These are phyloP conservation scores for Saposhnikovia divaricata DNA, from an alignment of 129 eudicot species.

Conservation along the genomic window DNA sequence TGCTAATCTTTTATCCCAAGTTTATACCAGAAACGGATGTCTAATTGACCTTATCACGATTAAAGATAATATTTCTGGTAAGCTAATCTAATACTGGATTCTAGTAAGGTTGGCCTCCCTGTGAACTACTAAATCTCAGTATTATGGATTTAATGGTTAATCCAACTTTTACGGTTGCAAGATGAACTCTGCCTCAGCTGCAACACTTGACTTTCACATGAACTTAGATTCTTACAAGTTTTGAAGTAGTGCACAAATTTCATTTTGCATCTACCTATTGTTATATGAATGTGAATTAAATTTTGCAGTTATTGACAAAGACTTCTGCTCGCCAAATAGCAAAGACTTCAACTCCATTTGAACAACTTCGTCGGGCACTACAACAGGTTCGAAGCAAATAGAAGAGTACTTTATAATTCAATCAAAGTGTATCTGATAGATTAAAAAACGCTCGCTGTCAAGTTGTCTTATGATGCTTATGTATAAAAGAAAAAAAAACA, in stretches of 20 bases:
- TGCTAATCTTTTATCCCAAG: neutral
- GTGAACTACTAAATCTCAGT: neutral
- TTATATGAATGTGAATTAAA: neutral
- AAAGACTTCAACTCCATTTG: conserved; percentile 59
- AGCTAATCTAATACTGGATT: neutral
- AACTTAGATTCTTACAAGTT: neutral
- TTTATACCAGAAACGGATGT: neutral
- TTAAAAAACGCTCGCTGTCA: neutral
- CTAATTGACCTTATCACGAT: neutral
- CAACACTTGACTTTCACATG: neutral
- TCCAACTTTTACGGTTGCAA: neutral
- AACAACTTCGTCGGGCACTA: conserved; percentile 62
- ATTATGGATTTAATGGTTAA: neutral
- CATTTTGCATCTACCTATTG: neutral
- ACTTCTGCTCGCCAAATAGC: conserved; percentile 69
- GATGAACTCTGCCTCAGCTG: neutral
- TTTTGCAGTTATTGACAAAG: conserved; percentile 63
- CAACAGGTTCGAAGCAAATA: conserved; percentile 46
- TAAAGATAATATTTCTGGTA: neutral
- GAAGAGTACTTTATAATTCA: neutral
- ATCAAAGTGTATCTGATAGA: neutral
- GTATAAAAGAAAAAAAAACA: neutral
- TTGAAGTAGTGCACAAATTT: neutral
- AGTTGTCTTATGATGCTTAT: neutral
- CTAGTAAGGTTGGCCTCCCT: neutral